phyloP scores from a whole-genome alignment of 768 basidiomycete genomes.

The Mycena vitilis region DNA sequence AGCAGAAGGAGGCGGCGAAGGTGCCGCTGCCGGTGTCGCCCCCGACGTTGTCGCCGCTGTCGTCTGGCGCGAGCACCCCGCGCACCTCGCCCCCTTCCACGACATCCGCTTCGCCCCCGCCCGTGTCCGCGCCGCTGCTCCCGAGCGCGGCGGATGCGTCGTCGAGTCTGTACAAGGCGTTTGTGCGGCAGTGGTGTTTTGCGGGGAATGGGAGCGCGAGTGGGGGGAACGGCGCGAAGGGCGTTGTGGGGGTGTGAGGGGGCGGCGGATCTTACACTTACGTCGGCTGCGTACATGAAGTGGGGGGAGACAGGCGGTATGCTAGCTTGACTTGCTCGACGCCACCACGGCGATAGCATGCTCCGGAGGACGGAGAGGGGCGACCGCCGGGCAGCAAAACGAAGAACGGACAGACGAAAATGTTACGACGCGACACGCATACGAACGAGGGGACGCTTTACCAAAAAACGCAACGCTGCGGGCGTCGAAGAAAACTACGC shows the following conservation, averaged over 20 bases:
- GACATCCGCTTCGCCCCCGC: background rate
- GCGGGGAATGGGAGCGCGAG: constrained; percentile 42
- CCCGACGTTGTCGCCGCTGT: no score
- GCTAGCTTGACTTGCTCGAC: background rate
- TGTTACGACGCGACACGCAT: background rate
- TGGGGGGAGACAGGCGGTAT: background rate
- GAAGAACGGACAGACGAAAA: background rate
- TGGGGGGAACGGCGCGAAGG: background rate
- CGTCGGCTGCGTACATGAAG: no score
- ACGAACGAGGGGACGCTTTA: no score
- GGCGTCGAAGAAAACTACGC: background rate
- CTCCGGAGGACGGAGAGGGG: no score
- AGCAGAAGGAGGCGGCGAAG: constrained; percentile 1
- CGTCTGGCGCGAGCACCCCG: no score
- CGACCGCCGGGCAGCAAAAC: background rate
- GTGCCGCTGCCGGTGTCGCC: background rate
- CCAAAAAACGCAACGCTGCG: background rate
- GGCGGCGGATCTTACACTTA: background rate
- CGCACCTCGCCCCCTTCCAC: background rate
- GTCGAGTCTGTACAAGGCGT: constrained; percentile 61
- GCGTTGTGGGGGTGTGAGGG: background rate
- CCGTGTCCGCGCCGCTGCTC: constrained; percentile 1
- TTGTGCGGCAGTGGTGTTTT: constrained; percentile 78
- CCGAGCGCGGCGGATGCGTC: constrained; percentile 39
- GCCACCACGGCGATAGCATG: background rate